Base-by-base conservation (phyloP, 2,329 filamentous ascomycete species). In the Fusarium annulatum region DNA sequence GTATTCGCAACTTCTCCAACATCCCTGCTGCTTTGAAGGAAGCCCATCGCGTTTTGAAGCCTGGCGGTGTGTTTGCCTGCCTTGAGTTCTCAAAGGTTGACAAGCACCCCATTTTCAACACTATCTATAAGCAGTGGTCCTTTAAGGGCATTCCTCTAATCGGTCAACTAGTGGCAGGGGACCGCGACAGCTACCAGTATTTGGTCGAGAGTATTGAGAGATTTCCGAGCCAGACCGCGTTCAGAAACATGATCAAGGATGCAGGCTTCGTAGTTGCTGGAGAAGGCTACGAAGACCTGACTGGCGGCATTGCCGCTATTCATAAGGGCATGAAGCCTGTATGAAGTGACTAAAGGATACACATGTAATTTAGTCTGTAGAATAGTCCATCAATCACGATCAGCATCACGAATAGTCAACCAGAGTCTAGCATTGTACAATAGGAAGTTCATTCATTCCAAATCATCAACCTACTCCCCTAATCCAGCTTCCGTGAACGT, bases 101-200 rank as follows among this genome's bases (percentile, higher is more conserved):
- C 67, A 89, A 90, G 72, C 93, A 92, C 80, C 88, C 91, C 1
- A 72, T 97, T 2, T 90, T 99, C 79, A 93, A 98, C 82, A 90
- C 91, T 23, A 83, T 96, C 3, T 99, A 99, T 84, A 97, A 97
- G 87, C 89, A 93, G 67, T 99, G 97, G 95, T 97, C 94, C 69
- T 99, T 99, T 82, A 89, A 91, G 67, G 95, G 94, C 18, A 99
- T 99, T 74, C 96, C 96, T 0, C 83, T 99, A 76, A 98, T 99
- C 79, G 97, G 96, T 6, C 96, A 99, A 84, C 81, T 99, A 69
- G 95, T 99, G 21, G 96, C 96, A 4, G 94, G 94, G 11, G 97
- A 99, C 81, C 88, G 96, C 64, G 96, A 97, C 79, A 97, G 94
- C 81, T 99, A 99, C 83, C 96, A 99, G 86, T 99, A 99, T 84